phyloP scores from a whole-genome alignment of 1,284 basidiomycete genomes.

The Quambalaria eucalypti region DNA sequence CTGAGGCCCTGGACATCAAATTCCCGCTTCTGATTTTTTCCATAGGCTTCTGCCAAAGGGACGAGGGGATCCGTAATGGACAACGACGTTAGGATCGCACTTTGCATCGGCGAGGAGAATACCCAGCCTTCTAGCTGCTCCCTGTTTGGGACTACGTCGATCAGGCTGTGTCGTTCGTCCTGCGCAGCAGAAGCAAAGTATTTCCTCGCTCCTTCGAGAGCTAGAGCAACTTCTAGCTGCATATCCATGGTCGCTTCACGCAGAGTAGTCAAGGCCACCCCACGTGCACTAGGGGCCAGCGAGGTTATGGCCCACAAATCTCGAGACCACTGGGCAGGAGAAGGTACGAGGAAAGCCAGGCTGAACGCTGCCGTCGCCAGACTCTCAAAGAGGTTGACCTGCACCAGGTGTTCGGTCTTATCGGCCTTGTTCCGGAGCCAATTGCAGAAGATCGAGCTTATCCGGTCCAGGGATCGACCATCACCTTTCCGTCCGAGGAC shows the following conservation, averaged over 20 bases:
- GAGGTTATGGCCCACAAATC: neutral
- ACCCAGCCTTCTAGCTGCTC: neutral
- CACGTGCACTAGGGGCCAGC: neutral
- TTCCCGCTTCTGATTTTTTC: constrained; percentile 1
- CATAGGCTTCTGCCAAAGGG: constrained; percentile 34
- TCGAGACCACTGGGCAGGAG: neutral
- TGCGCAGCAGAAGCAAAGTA: neutral
- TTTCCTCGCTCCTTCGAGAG: neutral
- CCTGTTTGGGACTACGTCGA: neutral
- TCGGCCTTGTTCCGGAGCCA: neutral
- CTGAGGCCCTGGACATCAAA: constrained; percentile 56
- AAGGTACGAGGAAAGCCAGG: neutral
- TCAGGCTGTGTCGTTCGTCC: neutral
- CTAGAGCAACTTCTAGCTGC: neutral
- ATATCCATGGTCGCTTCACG: neutral
- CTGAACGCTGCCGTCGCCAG: neutral
- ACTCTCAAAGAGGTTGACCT: neutral
- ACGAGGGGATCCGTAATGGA: constrained; percentile 46
- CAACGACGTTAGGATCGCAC: constrained; percentile 12
- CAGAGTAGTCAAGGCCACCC: neutral
- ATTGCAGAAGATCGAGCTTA: neutral
- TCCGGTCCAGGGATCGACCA: neutral
- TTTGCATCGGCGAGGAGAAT: constrained; percentile 2
- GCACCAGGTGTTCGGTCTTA: neutral
- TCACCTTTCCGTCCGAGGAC: neutral